Conservation (phyloP, 768 basidiomycete genomes). For the Grammothele lineata region DNA sequence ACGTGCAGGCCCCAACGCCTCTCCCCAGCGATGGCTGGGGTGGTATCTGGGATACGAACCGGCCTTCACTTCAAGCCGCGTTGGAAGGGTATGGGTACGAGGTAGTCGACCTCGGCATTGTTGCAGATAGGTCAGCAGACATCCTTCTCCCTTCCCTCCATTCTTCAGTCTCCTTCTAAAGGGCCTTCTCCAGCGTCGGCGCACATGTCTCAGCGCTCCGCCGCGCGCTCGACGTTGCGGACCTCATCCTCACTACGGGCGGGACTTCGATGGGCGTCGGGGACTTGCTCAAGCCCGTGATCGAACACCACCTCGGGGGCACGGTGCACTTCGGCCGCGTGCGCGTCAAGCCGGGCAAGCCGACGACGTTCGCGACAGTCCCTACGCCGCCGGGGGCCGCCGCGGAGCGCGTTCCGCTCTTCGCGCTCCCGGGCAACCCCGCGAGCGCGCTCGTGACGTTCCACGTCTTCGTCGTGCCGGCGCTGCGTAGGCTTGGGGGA, state of each 20-base stretch:
- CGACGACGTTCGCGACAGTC: conserved; percentile 85
- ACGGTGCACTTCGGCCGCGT: conserved; percentile 85
- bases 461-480: conserved; percentile 79
- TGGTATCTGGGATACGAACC: conserved; percentile 82
- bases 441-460: conserved; percentile 86
- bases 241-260: conserved; percentile 80
- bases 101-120: conserved; percentile 79
- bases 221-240: conserved; percentile 56
- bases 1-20: conserved; percentile 43
- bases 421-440: conserved; percentile 87
- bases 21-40: conserved; percentile 47
- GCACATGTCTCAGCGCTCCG: conserved; percentile 55
- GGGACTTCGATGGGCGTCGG: conserved; percentile 91
- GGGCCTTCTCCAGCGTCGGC: conserved; percentile 53
- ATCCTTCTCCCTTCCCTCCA: too few species aligned
- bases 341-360: conserved; percentile 70
- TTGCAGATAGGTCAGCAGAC: conserved; percentile 65
- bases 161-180: too few species aligned
- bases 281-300: conserved; percentile 83
- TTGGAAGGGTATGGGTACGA: conserved; percentile 72
- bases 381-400: conserved; percentile 35
- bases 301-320: conserved; percentile 74
- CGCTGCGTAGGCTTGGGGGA: conserved; percentile 67
- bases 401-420: conserved; percentile 51
- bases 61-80: conserved; percentile 70